These are phyloP conservation scores for Kodamaea leandrae DNA, from an alignment of 805 yeast species.

Conservation along the genomic window DNA sequence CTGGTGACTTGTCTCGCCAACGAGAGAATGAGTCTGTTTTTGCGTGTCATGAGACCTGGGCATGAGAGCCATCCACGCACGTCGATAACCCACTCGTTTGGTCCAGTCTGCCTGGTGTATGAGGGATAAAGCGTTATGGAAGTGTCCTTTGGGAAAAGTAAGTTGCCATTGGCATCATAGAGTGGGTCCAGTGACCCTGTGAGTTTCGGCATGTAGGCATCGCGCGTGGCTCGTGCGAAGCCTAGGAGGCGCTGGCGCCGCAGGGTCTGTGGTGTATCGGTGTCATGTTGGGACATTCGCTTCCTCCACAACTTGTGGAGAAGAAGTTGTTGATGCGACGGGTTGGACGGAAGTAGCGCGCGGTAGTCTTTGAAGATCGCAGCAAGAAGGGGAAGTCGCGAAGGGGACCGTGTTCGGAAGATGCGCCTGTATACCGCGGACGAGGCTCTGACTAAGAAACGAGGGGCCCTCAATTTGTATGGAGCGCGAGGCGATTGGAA, in stretches of 20 bases:
- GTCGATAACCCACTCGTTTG: slow-evolving; percentile 69
- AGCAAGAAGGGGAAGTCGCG: slow-evolving; percentile 16
- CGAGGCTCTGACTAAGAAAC: neutral
- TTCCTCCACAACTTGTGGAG: slow-evolving; percentile 12
- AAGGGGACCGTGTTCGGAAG: neutral
- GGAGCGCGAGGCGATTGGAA: neutral
- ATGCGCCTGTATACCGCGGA: slow-evolving; percentile 4
- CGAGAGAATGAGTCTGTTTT: slow-evolving; percentile 65
- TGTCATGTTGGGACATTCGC: slow-evolving; percentile 5
- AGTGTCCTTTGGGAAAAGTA: slow-evolving; percentile 54
- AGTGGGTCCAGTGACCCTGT: slow-evolving; percentile 33
- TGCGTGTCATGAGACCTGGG: slow-evolving; percentile 69
- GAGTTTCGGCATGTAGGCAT: slow-evolving; percentile 53
- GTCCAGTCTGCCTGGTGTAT: slow-evolving; percentile 47
- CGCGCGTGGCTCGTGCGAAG: slow-evolving; percentile 53
- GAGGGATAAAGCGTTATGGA: slow-evolving; percentile 49
- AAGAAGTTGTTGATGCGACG: slow-evolving; percentile 14
- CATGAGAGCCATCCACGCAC: slow-evolving; percentile 72
- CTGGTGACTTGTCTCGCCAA: slow-evolving; percentile 67
- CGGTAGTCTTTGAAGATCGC: slow-evolving; percentile 35
- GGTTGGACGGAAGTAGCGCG: slow-evolving; percentile 17
- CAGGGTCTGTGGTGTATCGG: slow-evolving; percentile 5
- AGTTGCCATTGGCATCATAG: slow-evolving; percentile 27
- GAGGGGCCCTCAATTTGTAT: slow-evolving; percentile 6
- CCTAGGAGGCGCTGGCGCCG: slow-evolving; percentile 48